Base-by-base conservation (phyloP, 2,329 filamentous ascomycete genomes). In the Claviceps sp. region DNA sequence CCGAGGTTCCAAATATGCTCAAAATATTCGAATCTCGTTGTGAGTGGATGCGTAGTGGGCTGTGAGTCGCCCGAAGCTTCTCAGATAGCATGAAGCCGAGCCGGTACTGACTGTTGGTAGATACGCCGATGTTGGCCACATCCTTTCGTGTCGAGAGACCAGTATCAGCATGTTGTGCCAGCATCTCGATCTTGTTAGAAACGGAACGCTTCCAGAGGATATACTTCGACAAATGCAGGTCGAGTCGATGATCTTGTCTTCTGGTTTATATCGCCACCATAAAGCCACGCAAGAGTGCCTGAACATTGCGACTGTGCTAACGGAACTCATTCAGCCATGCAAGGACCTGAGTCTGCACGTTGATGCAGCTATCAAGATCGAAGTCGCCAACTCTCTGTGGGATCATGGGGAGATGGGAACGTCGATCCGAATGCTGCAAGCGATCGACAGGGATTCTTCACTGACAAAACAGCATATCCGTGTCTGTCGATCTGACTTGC, bases 371-470 rank as follows among this genome's bases (percentile, higher is more conserved):
- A 80, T 89, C 40, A 82, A 83, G 56, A 79, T 91, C 50, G 93
- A 97, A 65, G 80, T 87, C 7, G 90, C 94, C 11, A 88, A 86
- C 60, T 88, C 94, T 6, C 72, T 98, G 1, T 98, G 93, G 91
- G 88, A 94, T 55, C 86, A 95, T 63, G 89, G 89, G 13, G 91
- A 98, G 66, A 87, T 88, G 72, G 80, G 84, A 20, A 81, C 87
- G 0, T 95, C 93, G 0, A 95, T 98, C 54, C 79, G 83, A 39
- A 90, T 97, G 77, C 78, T 97, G 20, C 85, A 91, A 60, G 77
- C 80, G 44, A 76, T 96, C 11, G 78, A 85, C 51, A 61, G 57
- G 43, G 74, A 79, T 49, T 72, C 75, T 40, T 75, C 80, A 29
- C 66, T 87, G 2, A 79, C 79, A 51, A 80, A 78, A 53, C 86